Evolutionary conservation across 148 eudicot genomes (phyloP).

Genomic region (Bassia scoparia): DNA sequence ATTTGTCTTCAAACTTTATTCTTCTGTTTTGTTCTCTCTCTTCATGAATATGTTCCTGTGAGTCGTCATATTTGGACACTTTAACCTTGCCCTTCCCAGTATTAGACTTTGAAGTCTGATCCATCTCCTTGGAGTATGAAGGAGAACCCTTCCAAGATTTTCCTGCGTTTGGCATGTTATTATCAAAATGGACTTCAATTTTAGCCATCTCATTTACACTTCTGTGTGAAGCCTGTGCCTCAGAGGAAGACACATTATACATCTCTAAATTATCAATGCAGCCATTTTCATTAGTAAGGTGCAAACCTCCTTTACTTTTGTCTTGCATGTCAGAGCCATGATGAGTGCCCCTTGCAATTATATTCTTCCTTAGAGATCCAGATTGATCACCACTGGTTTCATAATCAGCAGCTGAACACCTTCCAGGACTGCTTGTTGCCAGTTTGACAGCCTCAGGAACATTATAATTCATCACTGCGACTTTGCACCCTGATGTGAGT

Average conservation of each 20-base stretch:
- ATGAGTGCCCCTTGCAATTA: constrained; percentile 21
- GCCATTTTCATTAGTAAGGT: constrained; percentile 25
- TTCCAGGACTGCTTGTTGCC: constrained; percentile 31
- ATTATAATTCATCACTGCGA: constrained; percentile 32
- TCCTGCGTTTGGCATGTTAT: constrained; percentile 26
- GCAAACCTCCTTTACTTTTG: constrained; percentile 25
- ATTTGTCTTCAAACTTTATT: constrained; percentile 43
- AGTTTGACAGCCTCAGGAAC: constrained; percentile 29
- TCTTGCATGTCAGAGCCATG: constrained; percentile 33
- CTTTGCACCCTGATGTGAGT: constrained; percentile 29
- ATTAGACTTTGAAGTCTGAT: constrained; percentile 31
- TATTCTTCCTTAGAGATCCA: constrained; percentile 34
- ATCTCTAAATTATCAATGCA: constrained; percentile 25
- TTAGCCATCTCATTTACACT: constrained; percentile 29
- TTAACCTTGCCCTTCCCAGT: constrained; percentile 42
- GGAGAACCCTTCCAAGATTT: constrained; percentile 43
- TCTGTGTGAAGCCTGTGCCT: constrained; percentile 33
- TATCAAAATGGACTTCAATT: constrained; percentile 25
- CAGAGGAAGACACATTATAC: constrained; percentile 25
- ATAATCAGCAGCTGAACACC: constrained; percentile 37
- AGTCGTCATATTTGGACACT: constrained; percentile 34
- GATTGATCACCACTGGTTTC: constrained; percentile 29
- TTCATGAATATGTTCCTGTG: constrained; percentile 30
- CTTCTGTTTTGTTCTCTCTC: constrained; percentile 44
- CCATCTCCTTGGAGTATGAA: constrained; percentile 44